phyloP scores from a whole-genome alignment of 345 rosid species.

The Zanthoxylum bungeanum region DNA sequence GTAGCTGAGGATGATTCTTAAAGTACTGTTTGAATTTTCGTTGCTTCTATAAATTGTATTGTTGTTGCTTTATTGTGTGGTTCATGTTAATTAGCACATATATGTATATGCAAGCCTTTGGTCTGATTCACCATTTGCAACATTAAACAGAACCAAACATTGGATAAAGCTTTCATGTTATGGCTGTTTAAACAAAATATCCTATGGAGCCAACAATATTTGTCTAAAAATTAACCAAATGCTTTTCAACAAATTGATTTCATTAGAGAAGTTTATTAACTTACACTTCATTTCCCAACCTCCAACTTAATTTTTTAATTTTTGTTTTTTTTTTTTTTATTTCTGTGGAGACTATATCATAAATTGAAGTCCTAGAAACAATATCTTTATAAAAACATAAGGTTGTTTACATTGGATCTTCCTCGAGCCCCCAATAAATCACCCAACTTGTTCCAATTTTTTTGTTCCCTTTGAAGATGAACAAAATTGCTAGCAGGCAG shows the following conservation, averaged over 20 bases:
- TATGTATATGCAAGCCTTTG: not conserved
- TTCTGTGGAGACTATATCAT: no score
- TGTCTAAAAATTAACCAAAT: conserved; percentile 17
- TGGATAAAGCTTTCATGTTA: conserved; percentile 16
- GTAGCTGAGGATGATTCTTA: conserved; percentile 35
- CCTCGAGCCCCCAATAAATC: conserved; percentile 77
- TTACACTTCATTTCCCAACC: not conserved
- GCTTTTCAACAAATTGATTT: conserved; percentile 17
- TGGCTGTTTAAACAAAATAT: no score
- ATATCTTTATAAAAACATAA: no score
- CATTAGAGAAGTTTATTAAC: conserved; percentile 12
- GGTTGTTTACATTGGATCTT: no score
- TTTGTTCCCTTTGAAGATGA: no score
- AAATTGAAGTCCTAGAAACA: no score
- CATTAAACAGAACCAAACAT: conserved; percentile 10
- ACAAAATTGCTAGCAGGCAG: not conserved
- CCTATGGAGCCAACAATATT: conserved; percentile 22
- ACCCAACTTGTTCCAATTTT: not conserved
- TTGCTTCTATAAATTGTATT: not conserved
- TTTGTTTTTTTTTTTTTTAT: no score
- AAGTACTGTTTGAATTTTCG: conserved; percentile 9
- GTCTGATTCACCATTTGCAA: no score
- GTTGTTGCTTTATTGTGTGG: not conserved
- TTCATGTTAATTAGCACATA: no score
- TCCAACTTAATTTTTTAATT: not conserved